Conservation (phyloP, 441 rosid species). For the Biscutella auriculata region DNA sequence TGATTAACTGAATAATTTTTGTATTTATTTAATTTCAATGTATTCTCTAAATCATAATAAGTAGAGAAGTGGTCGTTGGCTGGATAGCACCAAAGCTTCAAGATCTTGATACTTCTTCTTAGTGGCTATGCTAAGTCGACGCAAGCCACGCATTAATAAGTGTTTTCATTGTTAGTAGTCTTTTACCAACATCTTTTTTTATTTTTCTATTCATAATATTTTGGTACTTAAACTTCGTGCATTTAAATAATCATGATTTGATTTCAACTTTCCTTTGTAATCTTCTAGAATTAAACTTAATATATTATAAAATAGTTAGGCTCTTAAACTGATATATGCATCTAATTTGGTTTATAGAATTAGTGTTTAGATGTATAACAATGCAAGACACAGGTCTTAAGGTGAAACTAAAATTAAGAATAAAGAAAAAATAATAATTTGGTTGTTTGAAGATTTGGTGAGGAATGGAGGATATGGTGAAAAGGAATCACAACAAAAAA, state of each 20-base stretch:
- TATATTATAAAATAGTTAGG: neutral
- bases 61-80: constrained; percentile 22
- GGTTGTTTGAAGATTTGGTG: constrained; percentile 1
- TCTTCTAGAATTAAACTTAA: constrained; percentile 15
- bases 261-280: neutral
- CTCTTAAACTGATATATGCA: neutral
- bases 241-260: constrained; percentile 8
- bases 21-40: neutral
- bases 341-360: neutral
- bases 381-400: neutral
- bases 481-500: too few species aligned
- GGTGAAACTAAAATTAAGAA: too few species aligned
- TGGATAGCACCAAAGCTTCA: constrained; percentile 23
- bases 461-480: too few species aligned
- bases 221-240: constrained; percentile 2
- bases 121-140: constrained; percentile 20
- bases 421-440: neutral
- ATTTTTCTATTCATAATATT: constrained; percentile 5
- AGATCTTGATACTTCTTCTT: constrained; percentile 9
- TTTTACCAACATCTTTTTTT: constrained; percentile 6
- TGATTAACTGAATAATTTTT: neutral
- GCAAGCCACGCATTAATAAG: constrained; percentile 11
- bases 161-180: constrained; percentile 1
- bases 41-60: constrained; percentile 7
- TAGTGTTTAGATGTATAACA: neutral